Conservation (phyloP, 192 early-diverging fungal genomes). For the Backusella sp. region DNA sequence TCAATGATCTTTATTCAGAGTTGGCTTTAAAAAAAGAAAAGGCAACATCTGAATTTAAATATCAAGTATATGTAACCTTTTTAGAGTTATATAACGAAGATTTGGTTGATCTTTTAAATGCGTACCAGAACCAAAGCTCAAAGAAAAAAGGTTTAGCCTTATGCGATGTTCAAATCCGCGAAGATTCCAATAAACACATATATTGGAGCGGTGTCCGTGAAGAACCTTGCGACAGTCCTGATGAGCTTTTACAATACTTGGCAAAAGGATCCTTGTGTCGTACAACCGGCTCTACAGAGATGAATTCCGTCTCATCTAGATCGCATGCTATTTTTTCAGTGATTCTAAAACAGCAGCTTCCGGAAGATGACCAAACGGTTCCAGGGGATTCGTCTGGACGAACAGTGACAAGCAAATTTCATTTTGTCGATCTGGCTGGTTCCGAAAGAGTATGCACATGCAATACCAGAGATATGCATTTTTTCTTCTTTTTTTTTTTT, state of each 20-base stretch:
- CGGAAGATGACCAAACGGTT: slow-evolving; percentile 25
- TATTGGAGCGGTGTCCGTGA: slow-evolving; percentile 84
- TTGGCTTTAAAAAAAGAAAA: slow-evolving; percentile 36
- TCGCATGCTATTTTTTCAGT: slow-evolving; percentile 98
- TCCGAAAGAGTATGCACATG: slow-evolving; percentile 68
- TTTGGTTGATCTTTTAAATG: slow-evolving; percentile 78
- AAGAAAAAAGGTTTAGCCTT: not conserved
- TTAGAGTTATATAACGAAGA: slow-evolving; percentile 97
- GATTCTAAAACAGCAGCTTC: slow-evolving; percentile 73
- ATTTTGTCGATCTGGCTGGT: slow-evolving; percentile 99
- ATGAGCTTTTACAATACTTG: slow-evolving; percentile 53
- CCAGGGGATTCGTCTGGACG: slow-evolving; percentile 16
- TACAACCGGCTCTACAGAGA: slow-evolving; percentile 92
- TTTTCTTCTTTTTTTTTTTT: not conserved
- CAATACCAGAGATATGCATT: slow-evolving; percentile 2
- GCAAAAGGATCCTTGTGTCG: slow-evolving; percentile 56
- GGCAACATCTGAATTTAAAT: slow-evolving; percentile 32
- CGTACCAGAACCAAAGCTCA: slow-evolving; percentile 32
- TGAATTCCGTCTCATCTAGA: slow-evolving; percentile 93
- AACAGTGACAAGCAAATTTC: slow-evolving; percentile 72
- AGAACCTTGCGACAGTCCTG: slow-evolving; percentile 62
- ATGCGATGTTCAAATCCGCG: slow-evolving; percentile 51
- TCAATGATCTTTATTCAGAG: slow-evolving; percentile 53
- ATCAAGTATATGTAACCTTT: slow-evolving; percentile 73
- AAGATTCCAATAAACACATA: slow-evolving; percentile 85